A percentile compares a stretch with the other conserved stretches of the same genome.
Conservation (phyloP, 1,139 yeast species). For the Yamadazyma aaseri region DNA sequence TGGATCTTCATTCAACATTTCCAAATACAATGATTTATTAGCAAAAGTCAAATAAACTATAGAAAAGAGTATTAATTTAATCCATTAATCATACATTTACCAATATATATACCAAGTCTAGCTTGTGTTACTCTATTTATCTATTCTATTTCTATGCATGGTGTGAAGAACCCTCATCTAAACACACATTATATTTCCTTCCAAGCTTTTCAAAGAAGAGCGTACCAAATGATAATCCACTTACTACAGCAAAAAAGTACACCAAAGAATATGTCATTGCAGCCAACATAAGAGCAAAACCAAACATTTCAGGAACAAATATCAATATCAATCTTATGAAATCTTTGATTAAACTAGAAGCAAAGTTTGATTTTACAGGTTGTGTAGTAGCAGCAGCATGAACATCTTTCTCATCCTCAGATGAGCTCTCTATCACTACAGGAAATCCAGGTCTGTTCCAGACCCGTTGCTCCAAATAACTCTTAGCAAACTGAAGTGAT, state of each 20-base stretch:
- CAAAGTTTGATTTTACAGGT: slow-evolving; percentile 5
- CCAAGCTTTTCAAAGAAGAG: slow-evolving; percentile 61
- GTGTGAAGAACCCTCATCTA: no score
- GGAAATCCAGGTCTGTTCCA: slow-evolving; percentile 49
- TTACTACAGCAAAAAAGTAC: slow-evolving; percentile 69
- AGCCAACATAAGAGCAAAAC: slow-evolving; percentile 73
- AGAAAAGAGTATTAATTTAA: no score
- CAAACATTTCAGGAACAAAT: slow-evolving; percentile 62
- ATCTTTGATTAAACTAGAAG: slow-evolving; percentile 39
- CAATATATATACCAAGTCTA: no score
- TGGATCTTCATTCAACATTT: slow-evolving; percentile 39
- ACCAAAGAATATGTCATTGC: slow-evolving; percentile 67
- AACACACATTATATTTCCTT: slow-evolving; percentile 9
- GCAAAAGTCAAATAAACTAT: slow-evolving; percentile 10
- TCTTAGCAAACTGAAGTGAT: slow-evolving; percentile 55
- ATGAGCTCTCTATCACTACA: slow-evolving; percentile 15
- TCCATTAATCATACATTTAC: no score
- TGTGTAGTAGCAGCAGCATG: slow-evolving; percentile 1
- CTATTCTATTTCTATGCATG: no score
- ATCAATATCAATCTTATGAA: slow-evolving; percentile 52
- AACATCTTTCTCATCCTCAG: slow-evolving; percentile 9
- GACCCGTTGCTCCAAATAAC: slow-evolving; percentile 65
- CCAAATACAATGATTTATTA: slow-evolving; percentile 39
- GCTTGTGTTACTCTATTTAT: no score
- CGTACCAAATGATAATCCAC: slow-evolving; percentile 69